phyloP scores from a whole-genome alignment of 208 protist species.

The Trichomonas tenax region DNA sequence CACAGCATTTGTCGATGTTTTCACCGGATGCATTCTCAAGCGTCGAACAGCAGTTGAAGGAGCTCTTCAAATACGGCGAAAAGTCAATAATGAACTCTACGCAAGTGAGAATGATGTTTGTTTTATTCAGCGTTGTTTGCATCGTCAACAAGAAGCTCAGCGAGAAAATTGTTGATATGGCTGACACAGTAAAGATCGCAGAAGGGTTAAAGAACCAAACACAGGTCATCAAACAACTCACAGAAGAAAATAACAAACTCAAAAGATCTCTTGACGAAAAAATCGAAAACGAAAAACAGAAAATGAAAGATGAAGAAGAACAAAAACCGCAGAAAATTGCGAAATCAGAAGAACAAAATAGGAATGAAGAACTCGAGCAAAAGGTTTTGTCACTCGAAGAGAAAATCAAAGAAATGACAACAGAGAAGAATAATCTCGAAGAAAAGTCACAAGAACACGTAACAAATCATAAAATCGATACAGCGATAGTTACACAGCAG shows the following conservation, averaged over 20 bases:
- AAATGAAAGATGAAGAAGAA: not conserved
- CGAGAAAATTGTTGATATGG: not conserved
- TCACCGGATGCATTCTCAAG: not conserved
- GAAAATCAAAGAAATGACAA: not conserved
- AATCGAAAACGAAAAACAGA: too few species aligned
- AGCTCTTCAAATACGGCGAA: not conserved
- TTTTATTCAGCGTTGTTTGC: not conserved
- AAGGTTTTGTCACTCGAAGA: not conserved
- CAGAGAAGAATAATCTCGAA: not conserved
- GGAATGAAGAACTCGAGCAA: not conserved
- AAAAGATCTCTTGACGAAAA: not conserved
- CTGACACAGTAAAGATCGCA: not conserved
- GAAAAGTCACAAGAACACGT: not conserved
- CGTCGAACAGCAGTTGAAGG: not conserved
- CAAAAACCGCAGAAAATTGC: not conserved
- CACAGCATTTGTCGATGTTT: not conserved
- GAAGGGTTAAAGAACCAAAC: not conserved
- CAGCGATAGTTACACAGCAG: not conserved
- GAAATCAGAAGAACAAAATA: not conserved
- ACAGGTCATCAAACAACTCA: not conserved
- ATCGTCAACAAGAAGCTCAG: not conserved
- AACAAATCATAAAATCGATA: not conserved
- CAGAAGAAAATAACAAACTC: not conserved
- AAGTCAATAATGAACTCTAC: not conserved
- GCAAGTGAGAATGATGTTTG: not conserved